Conservation (phyloP, 495 filamentous ascomycete genomes). For the Neurospora pannonica region DNA sequence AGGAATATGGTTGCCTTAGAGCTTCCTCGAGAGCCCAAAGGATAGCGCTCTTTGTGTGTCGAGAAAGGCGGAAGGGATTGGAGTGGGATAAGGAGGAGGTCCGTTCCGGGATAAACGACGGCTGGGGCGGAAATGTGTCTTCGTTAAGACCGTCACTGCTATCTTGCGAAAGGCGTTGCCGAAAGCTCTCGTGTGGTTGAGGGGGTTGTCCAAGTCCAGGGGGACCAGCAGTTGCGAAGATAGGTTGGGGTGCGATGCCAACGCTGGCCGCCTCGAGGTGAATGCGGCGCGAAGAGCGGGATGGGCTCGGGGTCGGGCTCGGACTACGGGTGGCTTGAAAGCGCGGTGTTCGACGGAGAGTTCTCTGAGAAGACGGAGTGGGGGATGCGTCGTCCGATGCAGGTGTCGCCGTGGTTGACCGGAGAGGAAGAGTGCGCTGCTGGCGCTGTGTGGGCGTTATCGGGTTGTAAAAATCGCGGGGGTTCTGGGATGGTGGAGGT, state of each 20-base stretch:
- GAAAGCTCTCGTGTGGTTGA: conserved; percentile 2
- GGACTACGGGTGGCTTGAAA: conserved; percentile 35
- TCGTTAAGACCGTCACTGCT: conserved; percentile 28
- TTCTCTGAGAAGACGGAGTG: conserved; percentile 32
- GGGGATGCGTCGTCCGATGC: conserved; percentile 21
- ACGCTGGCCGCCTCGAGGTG: conserved; percentile 26
- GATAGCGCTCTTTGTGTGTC: conserved; percentile 55
- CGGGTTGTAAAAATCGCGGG: conserved; percentile 36
- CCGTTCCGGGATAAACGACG: conserved; percentile 19
- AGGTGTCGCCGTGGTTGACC: conserved; percentile 15
- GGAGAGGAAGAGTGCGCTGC: conserved; percentile 29
- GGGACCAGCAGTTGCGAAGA: conserved; percentile 21
- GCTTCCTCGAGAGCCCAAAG: conserved; percentile 88
- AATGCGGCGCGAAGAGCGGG: conserved; percentile 19
- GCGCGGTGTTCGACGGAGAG: conserved; percentile 38
- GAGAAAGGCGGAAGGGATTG: conserved; percentile 32
- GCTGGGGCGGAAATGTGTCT: conserved; percentile 21
- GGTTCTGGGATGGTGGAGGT: conserved; percentile 28
- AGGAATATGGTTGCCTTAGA: conserved; percentile 69
- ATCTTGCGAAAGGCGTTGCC: conserved; percentile 36
- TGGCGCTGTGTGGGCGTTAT: conserved; percentile 30
- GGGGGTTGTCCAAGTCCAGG: conserved; percentile 1
- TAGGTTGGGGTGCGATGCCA: conserved; percentile 25
- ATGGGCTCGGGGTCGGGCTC: conserved; percentile 30
- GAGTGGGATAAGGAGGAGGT: not conserved